phyloP scores from a whole-genome alignment of 441 rosid species.

The Pelargonium citronellum region DNA sequence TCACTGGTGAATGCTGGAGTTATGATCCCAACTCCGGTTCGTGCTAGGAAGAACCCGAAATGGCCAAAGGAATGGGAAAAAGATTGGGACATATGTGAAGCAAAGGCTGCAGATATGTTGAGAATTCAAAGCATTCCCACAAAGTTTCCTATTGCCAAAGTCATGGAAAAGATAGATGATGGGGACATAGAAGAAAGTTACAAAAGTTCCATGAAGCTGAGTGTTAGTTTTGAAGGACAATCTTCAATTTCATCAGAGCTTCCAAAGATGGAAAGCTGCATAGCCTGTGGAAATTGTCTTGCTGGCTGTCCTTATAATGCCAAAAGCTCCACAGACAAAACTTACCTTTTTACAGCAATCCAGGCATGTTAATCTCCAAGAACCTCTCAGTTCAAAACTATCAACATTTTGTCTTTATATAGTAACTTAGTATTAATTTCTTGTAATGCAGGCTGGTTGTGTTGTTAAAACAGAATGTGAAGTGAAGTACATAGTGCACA shows the following conservation, averaged over 20 bases:
- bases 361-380: slow-evolving; percentile 25
- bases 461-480: slow-evolving; percentile 30
- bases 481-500: slow-evolving; percentile 30
- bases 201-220: slow-evolving; percentile 29
- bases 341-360: slow-evolving; percentile 33
- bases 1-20: slow-evolving; percentile 42
- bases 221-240: slow-evolving; percentile 33
- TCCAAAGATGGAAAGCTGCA: slow-evolving; percentile 27
- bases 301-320: slow-evolving; percentile 45
- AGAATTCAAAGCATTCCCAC: slow-evolving; percentile 28
- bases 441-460: slow-evolving; percentile 40
- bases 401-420: background rate
- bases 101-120: slow-evolving; percentile 37
- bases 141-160: slow-evolving; percentile 32
- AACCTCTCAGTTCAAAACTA: background rate
- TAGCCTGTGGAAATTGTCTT: slow-evolving; percentile 48
- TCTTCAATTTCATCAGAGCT: slow-evolving; percentile 17
- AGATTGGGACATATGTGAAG: slow-evolving; percentile 37
- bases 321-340: slow-evolving; percentile 37
- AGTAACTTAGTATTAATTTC: background rate
- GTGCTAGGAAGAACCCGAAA: slow-evolving; percentile 30
- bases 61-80: slow-evolving; percentile 43
- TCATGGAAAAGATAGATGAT: slow-evolving; percentile 27
- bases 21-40: slow-evolving; percentile 35
- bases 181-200: slow-evolving; percentile 27